phyloP scores from a whole-genome alignment of 345 rosid genomes.

The Dipteronia sinensis region DNA sequence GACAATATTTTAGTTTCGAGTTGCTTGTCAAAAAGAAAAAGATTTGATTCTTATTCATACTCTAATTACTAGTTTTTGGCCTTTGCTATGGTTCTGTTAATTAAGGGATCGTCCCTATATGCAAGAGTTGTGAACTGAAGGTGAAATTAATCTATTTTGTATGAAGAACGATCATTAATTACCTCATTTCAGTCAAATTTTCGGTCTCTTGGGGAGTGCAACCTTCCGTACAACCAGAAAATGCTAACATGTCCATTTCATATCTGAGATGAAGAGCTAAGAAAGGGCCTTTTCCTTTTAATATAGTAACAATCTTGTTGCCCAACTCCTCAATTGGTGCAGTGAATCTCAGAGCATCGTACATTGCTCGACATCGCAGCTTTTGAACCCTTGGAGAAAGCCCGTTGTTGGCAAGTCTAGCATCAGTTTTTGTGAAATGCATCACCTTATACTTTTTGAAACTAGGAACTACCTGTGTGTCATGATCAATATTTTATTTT shows the following conservation, averaged over 20 bases:
- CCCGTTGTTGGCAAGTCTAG: slow-evolving; percentile 51
- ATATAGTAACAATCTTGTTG: slow-evolving; percentile 38
- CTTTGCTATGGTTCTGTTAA: too few species aligned
- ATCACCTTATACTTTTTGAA: slow-evolving; percentile 34
- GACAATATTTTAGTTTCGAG: too few species aligned
- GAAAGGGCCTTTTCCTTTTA: slow-evolving; percentile 51
- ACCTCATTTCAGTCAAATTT: slow-evolving; percentile 52
- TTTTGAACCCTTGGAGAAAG: slow-evolving; percentile 39
- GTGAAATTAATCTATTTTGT: too few species aligned
- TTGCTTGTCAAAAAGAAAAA: too few species aligned
- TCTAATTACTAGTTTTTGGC: too few species aligned
- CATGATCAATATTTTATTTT: too few species aligned
- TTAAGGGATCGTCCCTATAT: too few species aligned
- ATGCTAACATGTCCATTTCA: slow-evolving; percentile 63
- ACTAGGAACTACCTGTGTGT: slow-evolving; percentile 41
- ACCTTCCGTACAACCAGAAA: slow-evolving; percentile 54
- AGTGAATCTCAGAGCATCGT: slow-evolving; percentile 40
- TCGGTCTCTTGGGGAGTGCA: slow-evolving; percentile 39
- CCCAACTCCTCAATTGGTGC: slow-evolving; percentile 43
- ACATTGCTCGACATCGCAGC: slow-evolving; percentile 51
- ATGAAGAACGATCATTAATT: too few species aligned
- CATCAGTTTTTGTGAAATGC: slow-evolving; percentile 44
- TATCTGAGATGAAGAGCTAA: slow-evolving; percentile 58
- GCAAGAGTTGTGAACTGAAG: too few species aligned
- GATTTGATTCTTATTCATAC: too few species aligned